Conservation (phyloP, 352 stramenopile genomes). For the Globisporangium heterothallicum region DNA sequence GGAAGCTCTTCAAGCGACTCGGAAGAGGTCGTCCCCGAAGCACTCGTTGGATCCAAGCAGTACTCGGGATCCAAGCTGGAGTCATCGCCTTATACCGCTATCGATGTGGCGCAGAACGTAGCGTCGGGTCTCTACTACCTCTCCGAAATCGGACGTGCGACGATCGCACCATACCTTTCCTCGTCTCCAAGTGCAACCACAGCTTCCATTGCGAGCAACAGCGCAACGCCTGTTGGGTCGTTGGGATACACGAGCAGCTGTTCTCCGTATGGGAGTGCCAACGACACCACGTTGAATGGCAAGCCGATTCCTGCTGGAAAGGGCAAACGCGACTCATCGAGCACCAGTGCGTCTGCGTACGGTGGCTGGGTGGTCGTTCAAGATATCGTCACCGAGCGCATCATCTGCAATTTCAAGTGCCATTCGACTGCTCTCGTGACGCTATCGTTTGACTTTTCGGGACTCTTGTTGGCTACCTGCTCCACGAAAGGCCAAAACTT, state of each 20-base stretch:
- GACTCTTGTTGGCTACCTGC: conserved; percentile 69
- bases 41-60: conserved; percentile 13
- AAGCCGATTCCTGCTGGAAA: conserved; percentile 2
- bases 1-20: conserved; percentile 31
- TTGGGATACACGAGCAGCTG: conserved; percentile 17
- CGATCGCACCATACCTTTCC: conserved; percentile 68
- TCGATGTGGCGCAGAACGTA: conserved; percentile 86
- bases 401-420: conserved; percentile 72
- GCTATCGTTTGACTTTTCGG: conserved; percentile 71
- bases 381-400: conserved; percentile 51
- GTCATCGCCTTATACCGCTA: conserved; percentile 51
- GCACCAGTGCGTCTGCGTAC: conserved; percentile 18
- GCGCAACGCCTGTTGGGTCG: conserved; percentile 11
- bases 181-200: conserved; percentile 45
- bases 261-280: conserved; percentile 8
- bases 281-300: conserved; percentile 2
- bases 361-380: conserved; percentile 64
- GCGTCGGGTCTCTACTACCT: conserved; percentile 83
- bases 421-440: conserved; percentile 70
- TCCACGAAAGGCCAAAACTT: conserved; percentile 85
- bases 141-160: conserved; percentile 57
- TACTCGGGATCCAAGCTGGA: conserved; percentile 14
- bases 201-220: conserved; percentile 14
- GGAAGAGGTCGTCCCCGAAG: conserved; percentile 37
- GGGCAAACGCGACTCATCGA: conserved; percentile 13